Percentiles rank a stretch among this genome's conserved stretches.
Evolutionary conservation across 164 flowering plant genomes (phyloP).

Genomic region (Santalum album): DNA sequence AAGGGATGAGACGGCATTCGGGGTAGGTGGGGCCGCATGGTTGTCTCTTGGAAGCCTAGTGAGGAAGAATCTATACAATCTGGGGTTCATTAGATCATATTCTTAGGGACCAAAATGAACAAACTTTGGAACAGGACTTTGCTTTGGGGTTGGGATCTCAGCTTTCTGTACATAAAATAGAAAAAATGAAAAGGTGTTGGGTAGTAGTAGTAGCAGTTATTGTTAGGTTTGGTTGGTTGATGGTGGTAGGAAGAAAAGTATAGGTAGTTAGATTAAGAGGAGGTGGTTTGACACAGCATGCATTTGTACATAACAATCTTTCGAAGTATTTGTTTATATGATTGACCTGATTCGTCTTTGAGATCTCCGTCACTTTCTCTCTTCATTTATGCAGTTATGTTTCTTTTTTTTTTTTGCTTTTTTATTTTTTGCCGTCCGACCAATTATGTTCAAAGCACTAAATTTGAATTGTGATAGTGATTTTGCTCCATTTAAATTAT

Average conservation of each 20-base stretch:
- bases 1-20: conserved; percentile 28
- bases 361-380: too few relatives aligned
- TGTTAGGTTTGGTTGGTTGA: too few relatives aligned
- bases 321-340: not conserved
- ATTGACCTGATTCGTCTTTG: not conserved
- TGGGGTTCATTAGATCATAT: conserved; percentile 79
- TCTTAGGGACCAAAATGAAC: conserved; percentile 23
- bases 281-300: not conserved
- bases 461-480: too few relatives aligned
- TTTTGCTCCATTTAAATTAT: too few relatives aligned
- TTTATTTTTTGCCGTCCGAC: too few relatives aligned
- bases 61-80: conserved; percentile 69
- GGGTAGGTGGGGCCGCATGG: conserved; percentile 62
- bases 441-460: too few relatives aligned
- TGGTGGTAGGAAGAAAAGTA: not conserved
- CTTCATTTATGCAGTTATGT: too few relatives aligned
- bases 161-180: too few relatives aligned
- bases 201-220: too few relatives aligned
- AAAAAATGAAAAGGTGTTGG: too few relatives aligned
- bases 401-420: too few relatives aligned
- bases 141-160: conserved; percentile 20
- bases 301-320: not conserved
- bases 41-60: conserved; percentile 77
- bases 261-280: not conserved
- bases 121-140: conserved; percentile 10